Base-by-base conservation (phyloP, 2,329 filamentous ascomycete species). In the Ophiocordyceps australis region DNA sequence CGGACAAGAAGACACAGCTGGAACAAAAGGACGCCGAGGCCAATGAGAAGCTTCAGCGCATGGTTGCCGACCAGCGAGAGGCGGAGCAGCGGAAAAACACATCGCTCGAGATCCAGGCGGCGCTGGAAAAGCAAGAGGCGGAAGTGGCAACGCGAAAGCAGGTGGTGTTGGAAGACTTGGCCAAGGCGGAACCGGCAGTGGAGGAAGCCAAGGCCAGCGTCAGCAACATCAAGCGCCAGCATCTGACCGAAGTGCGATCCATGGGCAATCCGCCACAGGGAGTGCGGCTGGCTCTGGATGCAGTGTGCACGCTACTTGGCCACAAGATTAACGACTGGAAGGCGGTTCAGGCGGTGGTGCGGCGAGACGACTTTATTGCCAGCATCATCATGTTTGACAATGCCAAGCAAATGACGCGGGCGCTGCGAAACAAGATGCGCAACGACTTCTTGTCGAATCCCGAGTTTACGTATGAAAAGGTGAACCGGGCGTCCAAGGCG, bases 371-470 rank as follows among this genome's bases (percentile, higher is more conserved):
- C 45, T 98, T 98, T 53, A 95, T 98, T 51, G 80, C 83, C 25
- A 94, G 81, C 53, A 98, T 98, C 42, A 79, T 95, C 49, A 83
- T 82, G 49, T 98, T 94, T 45, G 80, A 94, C 58, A 98, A 94
- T 43, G 85, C 89, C 51, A 74, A 64, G 46, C 77, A 89, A 50
- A 95, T 98, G 86, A 98, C 86, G 11, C 76, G 72, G 40, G 55
- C 58, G 15, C 64, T 89, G 37, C 69, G 89, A 25, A 60, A 70
- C 38, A 91, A 82, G 61, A 95, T 98, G 86, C 74, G 79, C 41
- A 80, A 75, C 32, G 83, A 94, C 22, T 98, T 80, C 52, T 55
- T 98, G 32, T 83, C 80, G 10, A 89, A 91, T 47, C 77, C 86
- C 5, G 85, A 95, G 31, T 98, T 95, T 52, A 94, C 85, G 0